Evolutionary conservation across 768 basidiomycete genomes (phyloP).

Genomic region (Mycena vulgaris): DNA sequence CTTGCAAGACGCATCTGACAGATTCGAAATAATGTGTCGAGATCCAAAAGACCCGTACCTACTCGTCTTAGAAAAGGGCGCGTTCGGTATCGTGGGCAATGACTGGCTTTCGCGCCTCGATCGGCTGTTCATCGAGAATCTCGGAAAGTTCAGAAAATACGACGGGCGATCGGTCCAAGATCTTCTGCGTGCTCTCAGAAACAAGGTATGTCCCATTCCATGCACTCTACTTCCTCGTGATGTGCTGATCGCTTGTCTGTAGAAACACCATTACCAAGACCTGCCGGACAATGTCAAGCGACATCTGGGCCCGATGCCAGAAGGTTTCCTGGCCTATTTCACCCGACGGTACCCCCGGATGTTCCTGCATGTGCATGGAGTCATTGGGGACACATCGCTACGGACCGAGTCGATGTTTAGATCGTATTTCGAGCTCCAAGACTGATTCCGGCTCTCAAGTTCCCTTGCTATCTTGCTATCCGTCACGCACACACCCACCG

Average conservation of each 20-base stretch:
- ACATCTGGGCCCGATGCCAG: conserved; percentile 91
- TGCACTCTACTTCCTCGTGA: neutral
- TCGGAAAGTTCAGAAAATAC: conserved; percentile 98
- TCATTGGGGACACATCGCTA: conserved; percentile 81
- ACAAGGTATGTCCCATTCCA: conserved; percentile 75
- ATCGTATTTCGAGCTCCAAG: conserved; percentile 85
- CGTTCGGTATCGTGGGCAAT: conserved; percentile 81
- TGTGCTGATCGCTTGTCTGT: neutral
- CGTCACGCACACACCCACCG: conserved; percentile 25
- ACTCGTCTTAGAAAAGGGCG: conserved; percentile 80
- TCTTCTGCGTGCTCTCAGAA: conserved; percentile 91
- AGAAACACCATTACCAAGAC: conserved; percentile 99
- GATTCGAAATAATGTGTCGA: conserved; percentile 97
- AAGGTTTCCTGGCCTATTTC: conserved; percentile 94
- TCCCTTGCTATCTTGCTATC: conserved; percentile 31
- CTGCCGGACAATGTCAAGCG: conserved; percentile 92
- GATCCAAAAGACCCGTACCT: conserved; percentile 89
- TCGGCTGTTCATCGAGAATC: conserved; percentile 91
- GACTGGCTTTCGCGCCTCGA: conserved; percentile 94
- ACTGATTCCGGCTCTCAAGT: conserved; percentile 41
- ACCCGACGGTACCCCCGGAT: conserved; percentile 92
- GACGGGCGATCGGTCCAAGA: conserved; percentile 94
- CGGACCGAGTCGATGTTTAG: conserved; percentile 92
- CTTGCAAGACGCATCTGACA: conserved; percentile 97
- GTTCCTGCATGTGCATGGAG: conserved; percentile 93